These are phyloP conservation scores for Obelidium mucronatum DNA, from an alignment of 192 early-diverging fungal genomes.

Conservation along the genomic window DNA sequence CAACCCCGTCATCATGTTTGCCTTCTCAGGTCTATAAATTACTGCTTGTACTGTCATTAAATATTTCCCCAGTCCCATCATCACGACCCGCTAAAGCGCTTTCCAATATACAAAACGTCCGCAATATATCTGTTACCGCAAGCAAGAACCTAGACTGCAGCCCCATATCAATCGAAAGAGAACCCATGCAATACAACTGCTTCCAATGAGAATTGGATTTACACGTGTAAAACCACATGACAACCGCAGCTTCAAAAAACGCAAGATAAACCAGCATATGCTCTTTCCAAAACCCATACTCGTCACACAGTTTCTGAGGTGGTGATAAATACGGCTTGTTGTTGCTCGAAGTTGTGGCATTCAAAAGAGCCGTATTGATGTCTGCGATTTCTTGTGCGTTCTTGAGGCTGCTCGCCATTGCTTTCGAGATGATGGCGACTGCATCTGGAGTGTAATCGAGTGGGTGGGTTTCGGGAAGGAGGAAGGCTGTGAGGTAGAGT, in stretches of 20 bases:
- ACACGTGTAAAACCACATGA: not conserved
- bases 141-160: not conserved
- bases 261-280: not conserved
- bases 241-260: not conserved
- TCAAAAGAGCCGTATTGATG: not conserved
- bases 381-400: not conserved
- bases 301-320: not conserved
- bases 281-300: not conserved
- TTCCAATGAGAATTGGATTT: not conserved
- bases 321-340: not conserved
- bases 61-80: not conserved
- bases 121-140: not conserved
- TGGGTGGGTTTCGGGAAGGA: too few relatives aligned
- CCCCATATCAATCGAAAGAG: not conserved
- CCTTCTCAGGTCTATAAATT: not conserved
- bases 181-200: not conserved
- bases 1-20: not conserved
- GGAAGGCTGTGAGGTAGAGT: not conserved
- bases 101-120: not conserved
- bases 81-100: not conserved
- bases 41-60: not conserved
- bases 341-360: not conserved
- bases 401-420: not conserved
- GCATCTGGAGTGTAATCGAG: not conserved
- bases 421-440: not conserved